Evolutionary conservation across 2,329 filamentous ascomycete genomes (phyloP), one percentile per base, ranked within the genome.

Genomic region (Parasarocladium wereldwijsianum): DNA sequence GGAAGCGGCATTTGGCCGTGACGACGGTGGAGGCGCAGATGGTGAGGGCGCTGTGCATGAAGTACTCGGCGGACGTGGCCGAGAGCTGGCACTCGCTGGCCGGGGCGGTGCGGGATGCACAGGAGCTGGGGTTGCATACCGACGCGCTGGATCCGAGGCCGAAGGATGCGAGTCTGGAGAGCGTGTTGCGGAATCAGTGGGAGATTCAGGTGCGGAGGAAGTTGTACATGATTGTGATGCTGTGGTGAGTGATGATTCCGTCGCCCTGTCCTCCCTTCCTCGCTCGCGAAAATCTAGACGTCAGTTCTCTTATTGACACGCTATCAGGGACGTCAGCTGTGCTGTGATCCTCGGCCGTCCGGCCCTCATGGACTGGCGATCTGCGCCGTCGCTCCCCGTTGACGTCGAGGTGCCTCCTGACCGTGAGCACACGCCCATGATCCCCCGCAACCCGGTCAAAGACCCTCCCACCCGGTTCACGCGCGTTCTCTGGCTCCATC

Each of bases 71-170:
- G 8, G 58, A 66, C 41, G 64, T 75, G 10, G 66, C 66, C 0
- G 71, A 75, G 39, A 29, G 67, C 62, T 70, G 65, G 64, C 66
- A 71, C 41, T 57, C 58, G 2, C 54, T 76, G 17, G 64, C 66
- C 1, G 56, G 60, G 14, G 62, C 66, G 1, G 72, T 76, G 32
- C 55, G 67, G 23, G 70, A 76, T 42, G 71, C 68, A 0, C 70
- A 76, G 42, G 70, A 75, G 39, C 60, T 76, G 23, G 71, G 70
- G 9, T 51, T 76, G 40, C 64, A 76, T 38, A 57, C 62, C 9
- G 62, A 68, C 36, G 56, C 51, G 20, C 47, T 62, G 17, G 66
- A 71, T 37, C 65, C 65, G 0, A 58, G 59, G 28, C 61, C 64
- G 3, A 50, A 46, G 10, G 49, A 59, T 20, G 48, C 57, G 22